Conservation (phyloP, 2,329 filamentous ascomycete genomes). For the Ilyonectria robusta region DNA sequence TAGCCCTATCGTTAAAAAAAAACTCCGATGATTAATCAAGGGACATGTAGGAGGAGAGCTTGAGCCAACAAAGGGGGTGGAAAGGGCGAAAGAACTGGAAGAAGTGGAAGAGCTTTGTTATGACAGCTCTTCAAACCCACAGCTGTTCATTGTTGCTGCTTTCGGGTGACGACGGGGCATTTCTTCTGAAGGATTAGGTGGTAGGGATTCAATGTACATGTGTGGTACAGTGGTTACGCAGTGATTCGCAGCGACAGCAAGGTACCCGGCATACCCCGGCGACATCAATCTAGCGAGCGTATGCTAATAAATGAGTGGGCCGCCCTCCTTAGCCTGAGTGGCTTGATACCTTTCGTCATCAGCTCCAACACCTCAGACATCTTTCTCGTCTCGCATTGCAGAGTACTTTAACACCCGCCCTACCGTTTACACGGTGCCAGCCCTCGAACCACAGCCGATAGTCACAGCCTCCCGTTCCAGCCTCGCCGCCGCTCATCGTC, state of each 20-base stretch:
- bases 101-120: background rate
- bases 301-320: constrained; percentile 33
- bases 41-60: background rate
- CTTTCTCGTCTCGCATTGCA: constrained; percentile 30
- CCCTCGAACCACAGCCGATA: constrained; percentile 30
- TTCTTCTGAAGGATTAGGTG: background rate
- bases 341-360: constrained; percentile 48
- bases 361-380: constrained; percentile 34
- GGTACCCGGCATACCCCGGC: constrained; percentile 21
- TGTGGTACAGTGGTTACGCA: background rate
- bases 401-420: constrained; percentile 27
- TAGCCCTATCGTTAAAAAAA: background rate
- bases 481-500: constrained; percentile 5
- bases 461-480: constrained; percentile 14
- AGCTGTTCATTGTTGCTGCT: background rate
- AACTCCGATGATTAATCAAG: background rate
- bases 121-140: background rate
- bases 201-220: background rate
- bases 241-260: background rate
- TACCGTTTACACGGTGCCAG: constrained; percentile 23
- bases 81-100: too few relatives aligned
- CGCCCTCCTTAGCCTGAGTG: constrained; percentile 36
- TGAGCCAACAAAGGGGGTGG: background rate
- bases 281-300: background rate
- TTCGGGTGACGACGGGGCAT: background rate